phyloP scores from a whole-genome alignment of 345 rosid genomes.

The Abelmoschus esculentus region DNA sequence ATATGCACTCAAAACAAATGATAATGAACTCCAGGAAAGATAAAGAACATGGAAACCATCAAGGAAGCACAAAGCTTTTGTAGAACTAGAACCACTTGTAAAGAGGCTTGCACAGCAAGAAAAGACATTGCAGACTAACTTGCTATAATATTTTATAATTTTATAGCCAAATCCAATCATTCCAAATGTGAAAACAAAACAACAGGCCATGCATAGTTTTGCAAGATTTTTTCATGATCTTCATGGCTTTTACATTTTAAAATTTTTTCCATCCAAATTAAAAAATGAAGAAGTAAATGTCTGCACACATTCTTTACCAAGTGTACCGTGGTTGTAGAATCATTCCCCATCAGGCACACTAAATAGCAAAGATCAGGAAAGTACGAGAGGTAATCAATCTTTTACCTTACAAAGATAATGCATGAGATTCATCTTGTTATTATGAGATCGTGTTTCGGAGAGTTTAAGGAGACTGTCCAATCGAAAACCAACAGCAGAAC shows the following conservation, averaged over 20 bases:
- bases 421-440: constrained; percentile 86
- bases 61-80: neutral
- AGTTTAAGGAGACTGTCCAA: constrained; percentile 88
- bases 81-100: neutral
- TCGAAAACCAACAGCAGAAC: constrained; percentile 87
- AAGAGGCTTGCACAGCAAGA: neutral
- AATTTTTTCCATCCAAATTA: too few species aligned
- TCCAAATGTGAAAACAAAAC: too few species aligned
- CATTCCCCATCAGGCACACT: neutral
- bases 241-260: too few species aligned
- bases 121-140: neutral
- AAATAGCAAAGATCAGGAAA: neutral
- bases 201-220: too few species aligned
- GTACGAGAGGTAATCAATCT: constrained; percentile 1
- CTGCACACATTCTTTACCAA: neutral
- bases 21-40: neutral
- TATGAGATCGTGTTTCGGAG: constrained; percentile 69
- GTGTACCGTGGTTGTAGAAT: neutral
- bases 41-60: neutral
- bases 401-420: constrained; percentile 88
- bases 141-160: neutral
- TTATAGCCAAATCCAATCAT: too few species aligned
- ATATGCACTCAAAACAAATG: neutral
- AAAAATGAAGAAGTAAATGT: neutral
- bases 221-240: too few species aligned